These are phyloP conservation scores for Salix viminalis DNA, from an alignment of 345 rosid genomes.

Conservation along the genomic window DNA sequence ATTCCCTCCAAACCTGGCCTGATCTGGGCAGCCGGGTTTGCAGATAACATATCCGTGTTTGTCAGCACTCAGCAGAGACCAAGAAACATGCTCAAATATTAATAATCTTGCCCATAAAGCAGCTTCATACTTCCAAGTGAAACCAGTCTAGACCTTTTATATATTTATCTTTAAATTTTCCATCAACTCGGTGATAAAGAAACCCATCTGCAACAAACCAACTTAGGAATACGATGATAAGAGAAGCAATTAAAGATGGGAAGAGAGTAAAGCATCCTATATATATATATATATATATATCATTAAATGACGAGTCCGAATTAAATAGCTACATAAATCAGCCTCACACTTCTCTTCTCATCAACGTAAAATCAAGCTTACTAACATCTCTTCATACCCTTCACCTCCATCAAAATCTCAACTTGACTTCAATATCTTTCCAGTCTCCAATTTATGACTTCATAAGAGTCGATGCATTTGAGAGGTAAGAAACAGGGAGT, in stretches of 20 bases:
- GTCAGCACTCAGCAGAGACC: not conserved
- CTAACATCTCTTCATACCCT: not conserved
- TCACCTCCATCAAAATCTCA: not conserved
- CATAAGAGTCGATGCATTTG: not conserved
- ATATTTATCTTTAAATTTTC: not conserved
- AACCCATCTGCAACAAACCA: not conserved
- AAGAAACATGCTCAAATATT: not conserved
- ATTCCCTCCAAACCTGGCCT: no score
- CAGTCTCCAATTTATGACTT: not conserved
- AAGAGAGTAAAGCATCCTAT: no score
- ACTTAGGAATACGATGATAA: no score
- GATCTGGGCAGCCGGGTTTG: no score
- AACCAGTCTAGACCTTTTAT: not conserved
- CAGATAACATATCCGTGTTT: not conserved
- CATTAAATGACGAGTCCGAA: not conserved
- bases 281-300: no score
- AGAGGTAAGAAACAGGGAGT: no score
- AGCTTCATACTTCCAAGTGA: no score
- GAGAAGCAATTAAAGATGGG: no score
- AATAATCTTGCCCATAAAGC: no score
- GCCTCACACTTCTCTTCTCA: not conserved
- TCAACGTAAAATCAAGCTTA: not conserved
- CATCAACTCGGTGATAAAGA: not conserved
- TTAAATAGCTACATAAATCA: not conserved
- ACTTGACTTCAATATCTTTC: not conserved